Base-by-base conservation (phyloP, 768 basidiomycete genomes). In the Phanerochaete sordida region DNA sequence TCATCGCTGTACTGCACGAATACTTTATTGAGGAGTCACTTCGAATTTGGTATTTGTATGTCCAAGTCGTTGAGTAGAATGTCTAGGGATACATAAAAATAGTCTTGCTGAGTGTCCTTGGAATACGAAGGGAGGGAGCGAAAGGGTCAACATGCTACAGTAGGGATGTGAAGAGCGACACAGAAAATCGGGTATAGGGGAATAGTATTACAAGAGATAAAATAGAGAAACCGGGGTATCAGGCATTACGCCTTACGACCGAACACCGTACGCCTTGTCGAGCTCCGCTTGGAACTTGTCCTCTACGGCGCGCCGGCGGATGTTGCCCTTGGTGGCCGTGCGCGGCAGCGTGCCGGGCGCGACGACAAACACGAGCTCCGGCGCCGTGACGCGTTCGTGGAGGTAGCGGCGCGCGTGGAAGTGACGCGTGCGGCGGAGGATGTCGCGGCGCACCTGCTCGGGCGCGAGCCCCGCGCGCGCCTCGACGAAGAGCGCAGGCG, bases 311-410 rank as follows among this genome's bases (percentile, higher is more conserved):
- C 79, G 82, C 47, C 90, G 82, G 52, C 90, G 84, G 63, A 92
- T 87, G 67, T 91, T 92, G 28, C 90, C 90, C 75, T 92, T 92
- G 13, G 90, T 90, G 21, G 84, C 84, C 0, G 90, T 92, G 63
- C 90, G 78, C 39, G 90, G 90, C 45, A 92, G 80, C 1, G 87
- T 82, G n/a, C 81, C 79, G 45, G 76, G 75, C 27, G 83, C 77
- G 19, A 90, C 89, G 45, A 91, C 74, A 61, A 91, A 73, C 59
- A 92, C 80, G 79, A 89, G 81, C 51, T 86, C 79, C 3, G 81
- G 65, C 7, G 79, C 82, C 4, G 79, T 80, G 74, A 92, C 86
- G 39, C 89, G 87, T 70, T 92, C 90, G 72, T 92, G 90, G 53
- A 90, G 74, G 70, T 92, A 92, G 57, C 88, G 81, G 58, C 89